phyloP scores from a whole-genome alignment of 2,329 filamentous ascomycete species.

The Penicillium sp. region DNA sequence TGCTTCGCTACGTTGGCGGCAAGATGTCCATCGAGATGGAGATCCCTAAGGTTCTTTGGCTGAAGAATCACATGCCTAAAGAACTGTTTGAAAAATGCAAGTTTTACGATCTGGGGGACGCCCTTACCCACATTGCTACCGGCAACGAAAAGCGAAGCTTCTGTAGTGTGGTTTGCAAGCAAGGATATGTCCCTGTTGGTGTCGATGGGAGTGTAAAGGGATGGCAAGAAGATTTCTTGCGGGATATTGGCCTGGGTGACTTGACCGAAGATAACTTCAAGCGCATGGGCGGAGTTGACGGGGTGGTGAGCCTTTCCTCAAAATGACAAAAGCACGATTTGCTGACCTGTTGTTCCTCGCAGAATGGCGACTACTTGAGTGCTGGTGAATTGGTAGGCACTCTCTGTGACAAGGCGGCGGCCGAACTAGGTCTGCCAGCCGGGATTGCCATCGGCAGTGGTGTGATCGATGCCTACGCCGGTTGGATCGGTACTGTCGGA shows the following conservation, averaged over 20 bases:
- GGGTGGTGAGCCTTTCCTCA: conserved; percentile 71
- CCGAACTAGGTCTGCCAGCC: conserved; percentile 77
- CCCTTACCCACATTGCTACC: conserved; percentile 89
- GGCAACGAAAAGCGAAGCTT: conserved; percentile 89
- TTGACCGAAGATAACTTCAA: conserved; percentile 83
- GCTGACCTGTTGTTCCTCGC: conserved; percentile 14
- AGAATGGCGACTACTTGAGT: conserved; percentile 91
- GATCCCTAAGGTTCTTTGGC: conserved; percentile 95
- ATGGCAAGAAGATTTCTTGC: conserved; percentile 94
- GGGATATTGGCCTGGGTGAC: conserved; percentile 80
- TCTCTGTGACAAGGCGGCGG: conserved; percentile 77
- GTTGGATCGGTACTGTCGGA: conserved; percentile 98
- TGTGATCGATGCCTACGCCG: conserved; percentile 97
- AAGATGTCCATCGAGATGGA: conserved; percentile 99
- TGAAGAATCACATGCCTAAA: conserved; percentile 96
- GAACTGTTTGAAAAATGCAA: conserved; percentile 90
- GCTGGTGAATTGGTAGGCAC: conserved; percentile 88
- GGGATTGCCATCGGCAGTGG: conserved; percentile 93
- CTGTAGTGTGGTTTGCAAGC: conserved; percentile 96
- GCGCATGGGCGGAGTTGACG: conserved; percentile 89
- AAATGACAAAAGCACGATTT: conserved; percentile 12
- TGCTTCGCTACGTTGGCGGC: conserved; percentile 93
- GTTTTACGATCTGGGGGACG: conserved; percentile 93
- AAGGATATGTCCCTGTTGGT: conserved; percentile 93
- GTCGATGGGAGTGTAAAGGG: conserved; percentile 96